Base-by-base conservation (phyloP, 2,329 filamentous ascomycete genomes). In the Penicillium janthinellum region DNA sequence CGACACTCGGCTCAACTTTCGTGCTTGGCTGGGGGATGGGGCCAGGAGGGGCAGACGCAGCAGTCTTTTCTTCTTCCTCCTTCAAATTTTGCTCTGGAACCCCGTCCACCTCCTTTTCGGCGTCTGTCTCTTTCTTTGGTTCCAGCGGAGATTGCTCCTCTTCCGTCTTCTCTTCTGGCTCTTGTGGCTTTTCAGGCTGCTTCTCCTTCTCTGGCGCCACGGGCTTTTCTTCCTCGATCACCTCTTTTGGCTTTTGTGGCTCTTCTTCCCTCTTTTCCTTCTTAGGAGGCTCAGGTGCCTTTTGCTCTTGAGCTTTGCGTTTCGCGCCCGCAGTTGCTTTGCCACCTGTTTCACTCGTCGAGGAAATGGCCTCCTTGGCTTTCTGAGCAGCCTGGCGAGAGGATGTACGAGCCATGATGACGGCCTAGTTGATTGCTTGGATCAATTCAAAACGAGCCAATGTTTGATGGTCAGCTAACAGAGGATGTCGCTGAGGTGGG, bases 351-450 rank as follows among this genome's bases (percentile, higher is more conserved):
- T 72, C 76, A 48, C 68, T 67, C 57, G 68, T 71, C 59, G 66
- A 68, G 49, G 71, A 60, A 58, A 77, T 75, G 28, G 78, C 75
- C 61, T 79, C 71, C 57, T 78, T 78, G 35, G 78, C 77, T 64
- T 79, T 79, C 51, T 73, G 72, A 8, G 78, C 78, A 5, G 78
- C 78, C 60, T 77, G 71, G 35, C 79, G 77, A 15, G 77, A 73
- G 5, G 78, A 81, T 45, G 75, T 74, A 61, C 76, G 67, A 47
- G 70, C 69, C 54, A 68, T 63, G 72, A 77, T 76, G 35, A 53
- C 68, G 42, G 22, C 25, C 25, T n/a, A 47, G 8, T 28, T 22
- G 20, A 15, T 22, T 28, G 4, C 3, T n/a, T 11, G 28, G 35
- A 4, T n/a, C 8, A 12, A 28, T 25, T 52, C 2, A 31, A 14